Base-by-base conservation (phyloP, 495 filamentous ascomycete species). In the Penicillium pulvis region DNA sequence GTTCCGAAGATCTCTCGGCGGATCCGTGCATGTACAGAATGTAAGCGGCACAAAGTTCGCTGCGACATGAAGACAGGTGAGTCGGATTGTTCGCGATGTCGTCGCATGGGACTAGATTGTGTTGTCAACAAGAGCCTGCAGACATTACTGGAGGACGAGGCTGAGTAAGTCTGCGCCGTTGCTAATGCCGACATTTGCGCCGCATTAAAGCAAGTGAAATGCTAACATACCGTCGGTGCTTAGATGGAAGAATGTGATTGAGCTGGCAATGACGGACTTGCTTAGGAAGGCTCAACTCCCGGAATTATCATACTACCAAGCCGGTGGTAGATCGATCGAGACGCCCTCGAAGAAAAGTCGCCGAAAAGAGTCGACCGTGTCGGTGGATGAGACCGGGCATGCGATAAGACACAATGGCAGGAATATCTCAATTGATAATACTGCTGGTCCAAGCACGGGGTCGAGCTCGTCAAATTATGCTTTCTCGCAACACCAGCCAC, bases 71-170 rank as follows among this genome's bases (percentile, higher is more conserved):
- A 74, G 57, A 64, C 69, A 36, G 74, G 73, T 23, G 77, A 80
- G 35, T 65, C 73, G 46, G 61, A 67, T 20, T 84, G 81, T 59
- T 74, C 75, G 44, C 61, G 81, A 51, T 84, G 81, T 68, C 71
- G 67, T 31, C 79, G 81, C 54, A 79, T 80, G 71, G 75, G 74
- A 6, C 58, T 84, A 46, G 75, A 80, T 46, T 84, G 81, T 59
- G 65, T 81, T 44, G 77, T 84, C 36, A 83, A 84, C 61, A 83
- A 83, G 57, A 83, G 78, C 53, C 72, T 84, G 7, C 81, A 84
- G 59, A 83, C 79, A 17, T 66, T 84, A 54, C 68, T 84, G 39
- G 74, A 79, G 50, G 76, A 83, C 61, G 79, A 82, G 67, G 73
- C 75, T 19, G 75, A 78, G 73, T 82, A 58, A 69, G 62, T 71